Percentiles rank a stretch among this genome's conserved stretches.
phyloP scores from a whole-genome alignment of 768 basidiomycete species.

The button mushroom (Agaricus bisporus) region DNA sequence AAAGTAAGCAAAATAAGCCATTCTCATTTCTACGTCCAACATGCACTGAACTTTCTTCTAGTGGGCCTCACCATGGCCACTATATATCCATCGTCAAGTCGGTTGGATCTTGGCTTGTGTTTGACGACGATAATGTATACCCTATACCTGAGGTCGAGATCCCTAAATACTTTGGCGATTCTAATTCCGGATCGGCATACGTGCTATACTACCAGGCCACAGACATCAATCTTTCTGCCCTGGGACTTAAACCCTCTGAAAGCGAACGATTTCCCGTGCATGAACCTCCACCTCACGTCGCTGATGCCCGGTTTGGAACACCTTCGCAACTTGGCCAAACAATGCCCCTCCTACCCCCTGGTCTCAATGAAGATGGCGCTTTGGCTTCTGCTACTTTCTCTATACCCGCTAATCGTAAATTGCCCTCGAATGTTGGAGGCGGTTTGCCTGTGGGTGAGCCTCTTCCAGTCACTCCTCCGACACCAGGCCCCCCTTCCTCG shows the following conservation, averaged over 20 bases:
- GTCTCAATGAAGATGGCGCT: conserved; percentile 18
- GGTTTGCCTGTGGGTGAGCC: neutral
- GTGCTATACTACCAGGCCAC: conserved; percentile 95
- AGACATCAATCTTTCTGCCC: conserved; percentile 68
- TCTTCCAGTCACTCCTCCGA: neutral
- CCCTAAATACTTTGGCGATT: conserved; percentile 91
- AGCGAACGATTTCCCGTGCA: conserved; percentile 18
- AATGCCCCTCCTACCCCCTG: conserved; percentile 24
- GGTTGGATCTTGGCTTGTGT: conserved; percentile 79
- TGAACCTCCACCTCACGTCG: conserved; percentile 17
- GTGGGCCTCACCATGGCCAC: conserved; percentile 98
- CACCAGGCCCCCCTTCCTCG: neutral
- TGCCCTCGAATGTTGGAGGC: neutral
- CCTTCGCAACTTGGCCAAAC: conserved; percentile 15
- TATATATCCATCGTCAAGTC: conserved; percentile 94
- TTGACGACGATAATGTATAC: conserved; percentile 93
- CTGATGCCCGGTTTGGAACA: conserved; percentile 14
- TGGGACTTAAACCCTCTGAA: conserved; percentile 53
- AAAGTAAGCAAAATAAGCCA: conserved; percentile 56
- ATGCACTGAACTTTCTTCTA: conserved; percentile 25
- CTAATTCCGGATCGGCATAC: conserved; percentile 82
- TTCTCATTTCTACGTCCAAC: conserved; percentile 5
- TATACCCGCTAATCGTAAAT: neutral
- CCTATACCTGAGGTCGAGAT: conserved; percentile 87
- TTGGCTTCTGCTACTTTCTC: too few relatives aligned